These are phyloP conservation scores for Fusarium protoensiforme DNA, from an alignment of 2,329 filamentous ascomycete genomes.

Conservation along the genomic window DNA sequence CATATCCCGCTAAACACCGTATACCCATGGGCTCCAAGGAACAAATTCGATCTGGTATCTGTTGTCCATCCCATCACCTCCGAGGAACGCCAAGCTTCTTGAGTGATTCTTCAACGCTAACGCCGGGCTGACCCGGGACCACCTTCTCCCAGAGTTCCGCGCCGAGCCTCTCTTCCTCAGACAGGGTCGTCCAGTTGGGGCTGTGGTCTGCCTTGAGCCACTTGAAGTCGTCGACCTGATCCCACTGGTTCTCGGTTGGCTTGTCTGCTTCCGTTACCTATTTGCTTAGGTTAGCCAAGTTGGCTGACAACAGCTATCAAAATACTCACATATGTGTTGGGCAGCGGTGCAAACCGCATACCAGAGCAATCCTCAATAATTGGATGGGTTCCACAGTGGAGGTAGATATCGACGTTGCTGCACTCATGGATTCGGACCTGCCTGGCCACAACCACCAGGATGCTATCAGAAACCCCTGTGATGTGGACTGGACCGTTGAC, in stretches of 20 bases:
- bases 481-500: slow-evolving; percentile 86
- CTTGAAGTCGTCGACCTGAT: slow-evolving; percentile 96
- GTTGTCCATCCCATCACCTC: slow-evolving; percentile 4
- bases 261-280: slow-evolving; percentile 46
- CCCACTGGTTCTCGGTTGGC: slow-evolving; percentile 75
- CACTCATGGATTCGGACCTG: slow-evolving; percentile 96
- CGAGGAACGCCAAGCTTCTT: slow-evolving; percentile 58
- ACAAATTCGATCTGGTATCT: not conserved
- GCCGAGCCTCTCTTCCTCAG: slow-evolving; percentile 66
- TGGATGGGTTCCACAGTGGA: slow-evolving; percentile 83
- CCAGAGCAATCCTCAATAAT: slow-evolving; percentile 91
- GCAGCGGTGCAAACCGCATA: slow-evolving; percentile 83
- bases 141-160: slow-evolving; percentile 76
- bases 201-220: slow-evolving; percentile 90
- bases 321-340: slow-evolving; percentile 73
- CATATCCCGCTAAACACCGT: slow-evolving; percentile 2
- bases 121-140: slow-evolving; percentile 71
- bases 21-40: not conserved
- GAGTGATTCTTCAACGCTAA: slow-evolving; percentile 74
- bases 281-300: slow-evolving; percentile 8
- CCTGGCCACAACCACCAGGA: slow-evolving; percentile 82
- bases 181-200: slow-evolving; percentile 85
- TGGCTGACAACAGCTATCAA: not conserved
- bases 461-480: slow-evolving; percentile 76
- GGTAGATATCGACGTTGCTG: slow-evolving; percentile 82